Evolutionary conservation across 768 basidiomycete species (phyloP), one percentile per base, ranked within the genome.

Genomic region (Rhodotorula diobovata): DNA sequence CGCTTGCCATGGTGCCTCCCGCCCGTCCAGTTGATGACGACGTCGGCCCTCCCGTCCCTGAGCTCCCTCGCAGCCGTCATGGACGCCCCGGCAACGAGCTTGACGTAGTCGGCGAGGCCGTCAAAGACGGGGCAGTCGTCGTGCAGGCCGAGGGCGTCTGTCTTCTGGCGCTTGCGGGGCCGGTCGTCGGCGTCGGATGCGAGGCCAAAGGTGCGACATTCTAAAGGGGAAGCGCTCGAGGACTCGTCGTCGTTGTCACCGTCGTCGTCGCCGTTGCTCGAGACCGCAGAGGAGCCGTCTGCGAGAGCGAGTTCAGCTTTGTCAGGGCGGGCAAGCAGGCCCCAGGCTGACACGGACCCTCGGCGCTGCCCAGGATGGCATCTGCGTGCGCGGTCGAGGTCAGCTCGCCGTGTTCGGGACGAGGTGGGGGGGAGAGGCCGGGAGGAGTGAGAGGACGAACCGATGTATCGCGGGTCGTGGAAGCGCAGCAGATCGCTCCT

Each of bases 11-110:
- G 94, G 76, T 95, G 94, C 12, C 58, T 84, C 61, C 94, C 94
- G 25, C 94, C 94, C 75, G 94, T 93, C 93, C 94, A 96, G 78
- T 86, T 88, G 54, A 98, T 86, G 1, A 89, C 86, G 39, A 90
- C 80, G 39, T 89, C 84, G 10, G 85, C 84, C 4, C 81, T 55
- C 23, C 82, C 80, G 20, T 84, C 81, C 35, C 83, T 81, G 7
- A 97, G 81, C 11, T 85, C 83, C 16, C 84, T 83, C 7, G 86
- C 89, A 0, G 89, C 93, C 3, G 89, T 87, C 50, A 93, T 82
- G 0, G 90, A 85, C 0, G 89, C 89, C 2, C 93, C 90, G 0
- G 88, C 91, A 2, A 95, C 83, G 9, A 87, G 81, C 10, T 82
- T 82, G 11, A 89, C 86, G 73, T 96, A 96, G 7, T 85, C 83